Evolutionary conservation across 192 early-diverging fungal species (phyloP), one percentile per base, ranked within the genome.

Genomic region (Geranomyces michiganensis): DNA sequence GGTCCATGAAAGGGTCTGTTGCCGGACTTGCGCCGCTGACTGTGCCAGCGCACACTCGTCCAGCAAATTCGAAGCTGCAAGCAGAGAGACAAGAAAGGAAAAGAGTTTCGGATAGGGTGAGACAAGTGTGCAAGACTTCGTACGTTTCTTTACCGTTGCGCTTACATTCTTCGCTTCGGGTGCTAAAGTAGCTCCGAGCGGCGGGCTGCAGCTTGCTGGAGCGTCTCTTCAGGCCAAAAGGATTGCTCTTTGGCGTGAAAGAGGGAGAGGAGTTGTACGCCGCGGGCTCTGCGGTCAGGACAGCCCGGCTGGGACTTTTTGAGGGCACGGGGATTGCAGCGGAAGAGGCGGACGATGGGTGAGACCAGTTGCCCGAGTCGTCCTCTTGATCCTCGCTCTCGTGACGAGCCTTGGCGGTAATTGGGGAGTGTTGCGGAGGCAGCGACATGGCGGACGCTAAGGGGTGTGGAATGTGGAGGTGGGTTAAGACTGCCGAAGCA

Each of bases 1-100:
- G 13, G 70, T 72, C 70, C 70, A 72, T 21, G 70, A 72, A 29
- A 72, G 70, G 36, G 70, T 72, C 33, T 72, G 70, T 31, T 72
- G 70, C 13, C 70, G 70, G 17, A 64, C 62, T 64, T 72, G 45
- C 12, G 70, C 70, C 13, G 70, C 70, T 19, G 70, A 72, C 15
- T 24, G 70, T 9, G 70, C 48, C n/a, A 64, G 33, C 17, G 24
- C 31, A 17, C 43, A 17, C 27, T 72, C 44, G 15, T 72, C 47
- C 26, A 62, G 21, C n/a, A 55, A 24, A 8, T 3, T 27, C 36
- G 58, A 64, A 21, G 47, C 46, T 53, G 47, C 5, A n/a, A 33
- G 29, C 4, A 53, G 17, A 30, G 26, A 14, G 26, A 21, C 17
- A 22, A 29, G 49, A 32, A 62, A 33, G 17, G 8, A 31, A 29